A percentile compares a stretch with the other conserved stretches of the same genome.
phyloP scores from a whole-genome alignment of 257 asterid genomes.

The Cinchona pubescens region DNA sequence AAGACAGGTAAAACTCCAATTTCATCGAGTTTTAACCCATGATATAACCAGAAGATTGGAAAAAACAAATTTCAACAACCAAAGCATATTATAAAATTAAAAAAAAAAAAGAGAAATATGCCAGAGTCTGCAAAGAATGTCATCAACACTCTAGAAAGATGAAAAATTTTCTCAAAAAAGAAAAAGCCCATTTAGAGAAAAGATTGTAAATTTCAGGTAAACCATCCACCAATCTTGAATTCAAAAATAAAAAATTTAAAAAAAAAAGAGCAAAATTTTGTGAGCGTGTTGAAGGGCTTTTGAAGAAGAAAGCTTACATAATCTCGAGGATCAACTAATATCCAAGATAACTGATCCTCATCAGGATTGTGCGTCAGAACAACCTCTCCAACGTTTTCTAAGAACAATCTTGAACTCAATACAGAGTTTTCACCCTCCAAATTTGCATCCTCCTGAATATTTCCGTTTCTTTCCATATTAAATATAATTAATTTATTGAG shows the following conservation, averaged over 20 bases:
- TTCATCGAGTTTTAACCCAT: neutral
- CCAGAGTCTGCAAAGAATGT: neutral
- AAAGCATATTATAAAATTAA: neutral
- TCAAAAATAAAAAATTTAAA: neutral
- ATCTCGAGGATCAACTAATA: slow-evolving; percentile 40
- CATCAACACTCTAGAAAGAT: neutral
- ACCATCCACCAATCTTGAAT: neutral
- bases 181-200: neutral
- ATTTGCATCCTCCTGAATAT: slow-evolving; percentile 33
- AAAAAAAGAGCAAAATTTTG: neutral
- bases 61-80: neutral
- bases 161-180: neutral
- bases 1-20: neutral
- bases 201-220: neutral
- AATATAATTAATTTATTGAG: neutral
- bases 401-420: slow-evolving; percentile 50
- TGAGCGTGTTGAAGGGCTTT: neutral
- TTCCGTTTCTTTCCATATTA: slow-evolving; percentile 48
- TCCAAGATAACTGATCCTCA: slow-evolving; percentile 68
- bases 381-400: slow-evolving; percentile 71
- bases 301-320: slow-evolving; percentile 48
- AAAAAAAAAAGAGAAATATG: neutral
- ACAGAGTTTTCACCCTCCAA: slow-evolving; percentile 35
- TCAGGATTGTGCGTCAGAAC: slow-evolving; percentile 53
- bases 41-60: neutral